Percentiles rank a stretch among this genome's conserved stretches.
Evolutionary conservation across 1,284 basidiomycete genomes (phyloP).

Genomic region (Fomitopsis betulina): DNA sequence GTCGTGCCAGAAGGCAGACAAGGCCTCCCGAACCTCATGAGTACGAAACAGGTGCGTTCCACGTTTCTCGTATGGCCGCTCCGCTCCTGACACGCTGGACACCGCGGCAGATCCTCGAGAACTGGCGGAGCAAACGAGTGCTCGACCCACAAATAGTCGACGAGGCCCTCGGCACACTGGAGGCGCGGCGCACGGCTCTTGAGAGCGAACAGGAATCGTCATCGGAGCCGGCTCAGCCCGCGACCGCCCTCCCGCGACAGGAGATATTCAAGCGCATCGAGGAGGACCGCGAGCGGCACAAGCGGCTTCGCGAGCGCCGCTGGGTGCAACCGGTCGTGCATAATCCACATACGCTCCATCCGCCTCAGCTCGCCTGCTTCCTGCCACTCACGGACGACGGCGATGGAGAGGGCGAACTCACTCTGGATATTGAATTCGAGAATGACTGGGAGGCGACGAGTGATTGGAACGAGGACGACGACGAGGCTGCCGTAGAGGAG

Average conservation of each 20-base stretch:
- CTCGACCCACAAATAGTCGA: constrained; percentile 76
- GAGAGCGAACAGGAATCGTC: constrained; percentile 20
- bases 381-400: constrained; percentile 46
- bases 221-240: constrained; percentile 16
- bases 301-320: constrained; percentile 85
- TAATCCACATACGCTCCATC: constrained; percentile 36
- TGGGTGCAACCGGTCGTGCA: constrained; percentile 83
- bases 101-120: constrained; percentile 69
- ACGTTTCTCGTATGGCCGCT: background rate
- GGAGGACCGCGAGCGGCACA: constrained; percentile 93
- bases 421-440: constrained; percentile 86
- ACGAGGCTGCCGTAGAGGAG: constrained; percentile 69
- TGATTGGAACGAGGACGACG: constrained; percentile 87
- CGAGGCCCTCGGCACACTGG: constrained; percentile 49
- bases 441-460: constrained; percentile 89
- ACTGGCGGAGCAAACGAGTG: constrained; percentile 83
- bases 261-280: constrained; percentile 90
- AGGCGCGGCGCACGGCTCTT: constrained; percentile 37
- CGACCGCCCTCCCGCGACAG: constrained; percentile 44
- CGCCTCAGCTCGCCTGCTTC: constrained; percentile 53
- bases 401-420: constrained; percentile 43
- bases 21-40: constrained; percentile 81
- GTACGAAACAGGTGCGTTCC: constrained; percentile 69
- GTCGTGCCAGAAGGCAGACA: constrained; percentile 82
- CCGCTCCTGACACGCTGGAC: background rate